phyloP scores from a whole-genome alignment of 192 early-diverging fungal species.

The Backusella westeae region DNA sequence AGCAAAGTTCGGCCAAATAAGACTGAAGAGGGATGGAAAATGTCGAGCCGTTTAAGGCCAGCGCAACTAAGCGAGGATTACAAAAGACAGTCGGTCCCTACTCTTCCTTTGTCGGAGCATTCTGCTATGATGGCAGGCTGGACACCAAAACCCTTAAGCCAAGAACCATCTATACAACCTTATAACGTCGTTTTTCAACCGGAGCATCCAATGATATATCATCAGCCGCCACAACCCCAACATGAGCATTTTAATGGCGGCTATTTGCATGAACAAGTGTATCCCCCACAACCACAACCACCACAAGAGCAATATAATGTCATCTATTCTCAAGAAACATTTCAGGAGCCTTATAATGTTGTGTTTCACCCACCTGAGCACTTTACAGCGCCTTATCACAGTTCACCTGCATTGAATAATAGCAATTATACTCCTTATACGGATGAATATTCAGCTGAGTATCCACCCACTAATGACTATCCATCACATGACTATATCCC shows the following conservation, averaged over 20 bases:
- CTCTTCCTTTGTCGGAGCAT: background rate
- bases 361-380: constrained; percentile 1
- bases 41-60: background rate
- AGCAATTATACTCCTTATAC: background rate
- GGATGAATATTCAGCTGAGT: constrained; percentile 6
- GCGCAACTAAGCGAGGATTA: background rate
- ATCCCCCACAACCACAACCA: background rate
- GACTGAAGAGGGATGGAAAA: constrained; percentile 9
- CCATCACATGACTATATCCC: background rate
- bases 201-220: background rate
- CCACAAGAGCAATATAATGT: background rate
- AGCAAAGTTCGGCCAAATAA: background rate
- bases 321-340: background rate
- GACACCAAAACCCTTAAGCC: background rate
- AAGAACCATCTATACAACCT: background rate
- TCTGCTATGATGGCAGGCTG: background rate
- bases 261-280: background rate
- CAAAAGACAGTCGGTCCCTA: constrained; percentile 1
- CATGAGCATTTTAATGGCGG: background rate
- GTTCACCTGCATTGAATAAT: constrained; percentile 5
- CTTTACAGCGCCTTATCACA: background rate
- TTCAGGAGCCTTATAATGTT: background rate
- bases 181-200: constrained; percentile 2
- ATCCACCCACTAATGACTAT: background rate
- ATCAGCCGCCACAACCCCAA: background rate